Conservation (phyloP, 2,329 filamentous ascomycete genomes). For the Venturia nashicola region DNA sequence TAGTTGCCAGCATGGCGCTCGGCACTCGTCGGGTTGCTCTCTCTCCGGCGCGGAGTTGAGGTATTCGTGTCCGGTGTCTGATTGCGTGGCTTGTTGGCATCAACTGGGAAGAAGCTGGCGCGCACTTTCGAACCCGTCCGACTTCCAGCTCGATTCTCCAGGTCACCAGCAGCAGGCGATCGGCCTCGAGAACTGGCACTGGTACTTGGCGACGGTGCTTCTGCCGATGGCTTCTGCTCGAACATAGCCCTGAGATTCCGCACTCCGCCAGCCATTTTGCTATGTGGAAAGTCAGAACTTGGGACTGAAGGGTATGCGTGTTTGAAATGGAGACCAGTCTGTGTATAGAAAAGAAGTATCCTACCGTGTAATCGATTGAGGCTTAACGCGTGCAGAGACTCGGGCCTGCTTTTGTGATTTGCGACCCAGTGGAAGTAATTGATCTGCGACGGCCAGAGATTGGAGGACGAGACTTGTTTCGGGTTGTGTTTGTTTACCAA, state of each 20-base stretch:
- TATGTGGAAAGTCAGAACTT: not conserved
- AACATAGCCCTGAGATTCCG: conserved; percentile 10
- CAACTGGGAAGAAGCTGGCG: conserved; percentile 10
- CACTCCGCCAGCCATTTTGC: conserved; percentile 8
- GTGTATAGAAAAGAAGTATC: not conserved
- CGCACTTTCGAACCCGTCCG: conserved; percentile 11
- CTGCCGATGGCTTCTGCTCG: not conserved
- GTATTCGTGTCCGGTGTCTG: not conserved
- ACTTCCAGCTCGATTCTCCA: not conserved
- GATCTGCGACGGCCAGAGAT: conserved; percentile 6
- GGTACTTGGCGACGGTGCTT: not conserved
- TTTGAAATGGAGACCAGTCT: not conserved
- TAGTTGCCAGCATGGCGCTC: not conserved
- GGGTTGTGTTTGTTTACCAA: not conserved
- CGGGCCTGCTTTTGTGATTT: not conserved
- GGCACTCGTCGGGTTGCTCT: conserved; percentile 4
- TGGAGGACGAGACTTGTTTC: not conserved
- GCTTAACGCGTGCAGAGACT: not conserved
- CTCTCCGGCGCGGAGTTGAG: not conserved
- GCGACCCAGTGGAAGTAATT: not conserved
- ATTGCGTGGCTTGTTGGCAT: conserved; percentile 6
- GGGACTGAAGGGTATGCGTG: not conserved
- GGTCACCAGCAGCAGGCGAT: conserved; percentile 2
- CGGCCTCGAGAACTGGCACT: conserved; percentile 6
- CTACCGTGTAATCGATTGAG: conserved; percentile 6